Base-by-base conservation (phyloP, 2,329 filamentous ascomycete species). In the Penicillium sp. region DNA sequence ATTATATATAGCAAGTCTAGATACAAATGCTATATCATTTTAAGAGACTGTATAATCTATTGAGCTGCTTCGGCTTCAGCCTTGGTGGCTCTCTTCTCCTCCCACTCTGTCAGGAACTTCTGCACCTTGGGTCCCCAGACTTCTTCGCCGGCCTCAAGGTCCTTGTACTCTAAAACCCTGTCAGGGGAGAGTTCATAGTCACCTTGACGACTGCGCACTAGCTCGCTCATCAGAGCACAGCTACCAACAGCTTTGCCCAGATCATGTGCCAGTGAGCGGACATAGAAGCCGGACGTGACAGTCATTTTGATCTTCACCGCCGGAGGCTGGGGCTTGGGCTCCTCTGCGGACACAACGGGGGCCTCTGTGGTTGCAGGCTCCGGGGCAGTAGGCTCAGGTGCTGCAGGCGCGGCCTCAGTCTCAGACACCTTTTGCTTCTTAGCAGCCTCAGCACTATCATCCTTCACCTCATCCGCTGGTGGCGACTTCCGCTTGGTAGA, bases 281-380 rank as follows among this genome's bases (percentile, higher is more conserved):
- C 92, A 73, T 99, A 99, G 80, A 97, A 99, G 37, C 94, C 94
- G 0, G 91, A 96, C 2, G 91, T 91, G 49, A 97, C 93, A 0
- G 90, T 96, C 84, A 99, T 91, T 55, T 89, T 87, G 57, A 99
- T 85, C 68, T 85, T 88, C 46, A 85, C 89, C 0, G 93, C 94
- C 1, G 93, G 85, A 1, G 91, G 67, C 35, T 67, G 69, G 12
- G 62, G 56, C 31, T 46, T 51, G 16, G 61, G 55, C 42, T 56
- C 57, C 45, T 68, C 66, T 11, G 57, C 28, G 26, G 59, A 42
- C 8, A 57, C 58, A 26, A 58, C 42, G 22, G 62, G 42, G 14
- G 46, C 38, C 22, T 62, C 61, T 26, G 35, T 33, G 9, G 56
- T 48, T 4, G 54, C 53, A 14, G 62, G 51, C 19, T 65, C 59